phyloP scores from a whole-genome alignment of 2,329 filamentous ascomycete genomes.

The Trichoderma endophyticum region DNA sequence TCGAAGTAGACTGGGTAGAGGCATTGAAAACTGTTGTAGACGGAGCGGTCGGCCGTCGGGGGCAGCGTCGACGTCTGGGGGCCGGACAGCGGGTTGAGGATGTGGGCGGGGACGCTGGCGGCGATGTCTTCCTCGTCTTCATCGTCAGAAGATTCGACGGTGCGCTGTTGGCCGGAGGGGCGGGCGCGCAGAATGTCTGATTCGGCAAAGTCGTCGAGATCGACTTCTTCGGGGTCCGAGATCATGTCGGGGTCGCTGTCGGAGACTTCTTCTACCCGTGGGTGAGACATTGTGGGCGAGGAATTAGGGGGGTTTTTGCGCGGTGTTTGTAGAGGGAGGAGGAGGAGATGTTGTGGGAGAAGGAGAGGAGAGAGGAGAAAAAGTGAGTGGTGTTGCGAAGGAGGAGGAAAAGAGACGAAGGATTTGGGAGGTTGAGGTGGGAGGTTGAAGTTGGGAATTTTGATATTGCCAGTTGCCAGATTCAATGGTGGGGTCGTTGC shows the following conservation, averaged over 20 bases:
- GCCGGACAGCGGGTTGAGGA: conserved; percentile 30
- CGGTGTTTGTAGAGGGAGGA: not conserved
- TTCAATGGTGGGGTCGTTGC: conserved; percentile 8
- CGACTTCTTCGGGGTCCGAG: conserved; percentile 84
- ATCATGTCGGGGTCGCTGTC: conserved; percentile 64
- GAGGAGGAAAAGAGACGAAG: not conserved
- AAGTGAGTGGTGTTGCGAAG: not conserved
- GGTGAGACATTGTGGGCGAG: conserved; percentile 66
- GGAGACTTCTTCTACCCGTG: conserved; percentile 88
- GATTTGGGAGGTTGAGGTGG: not conserved
- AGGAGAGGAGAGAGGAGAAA: not conserved
- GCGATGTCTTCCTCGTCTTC: conserved; percentile 24
- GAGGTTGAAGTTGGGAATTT: not conserved
- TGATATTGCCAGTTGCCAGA: conserved; percentile 2
- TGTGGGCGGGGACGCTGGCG: conserved; percentile 14
- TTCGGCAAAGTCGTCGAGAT: conserved; percentile 65
- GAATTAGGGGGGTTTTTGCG: not conserved
- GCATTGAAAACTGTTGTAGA: conserved; percentile 77
- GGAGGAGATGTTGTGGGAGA: not conserved
- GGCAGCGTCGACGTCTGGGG: conserved; percentile 31
- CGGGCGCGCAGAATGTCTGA: conserved; percentile 52
- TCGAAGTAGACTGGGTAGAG: conserved; percentile 98
- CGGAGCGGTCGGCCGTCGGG: conserved; percentile 46
- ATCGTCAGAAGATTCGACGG: conserved; percentile 22
- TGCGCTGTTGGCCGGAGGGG: conserved; percentile 30